Conservation (phyloP, 306 rosid genomes). For the Quercus agrifolia region DNA sequence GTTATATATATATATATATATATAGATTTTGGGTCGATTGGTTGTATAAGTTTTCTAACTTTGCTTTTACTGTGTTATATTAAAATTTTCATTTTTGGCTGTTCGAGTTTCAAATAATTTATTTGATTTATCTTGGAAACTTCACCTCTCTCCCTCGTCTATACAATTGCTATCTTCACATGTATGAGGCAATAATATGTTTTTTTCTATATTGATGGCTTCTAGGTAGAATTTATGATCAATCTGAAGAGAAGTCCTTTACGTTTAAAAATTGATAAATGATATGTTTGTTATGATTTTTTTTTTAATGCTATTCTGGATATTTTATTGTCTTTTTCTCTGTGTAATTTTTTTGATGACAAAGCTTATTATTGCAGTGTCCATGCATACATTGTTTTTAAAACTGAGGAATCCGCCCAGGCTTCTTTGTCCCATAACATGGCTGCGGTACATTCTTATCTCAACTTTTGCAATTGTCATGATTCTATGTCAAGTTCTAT, state of each 20-base stretch:
- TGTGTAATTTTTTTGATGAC: slow-evolving; percentile 12
- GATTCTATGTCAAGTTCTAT: neutral
- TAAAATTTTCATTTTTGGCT: neutral
- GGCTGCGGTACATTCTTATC: slow-evolving; percentile 63
- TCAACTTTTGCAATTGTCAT: neutral
- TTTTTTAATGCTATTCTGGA: neutral
- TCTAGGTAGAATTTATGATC: neutral
- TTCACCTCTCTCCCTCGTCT: neutral
- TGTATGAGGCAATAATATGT: neutral
- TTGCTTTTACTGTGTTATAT: neutral
- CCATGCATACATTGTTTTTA: slow-evolving; percentile 81
- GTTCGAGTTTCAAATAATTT: neutral
- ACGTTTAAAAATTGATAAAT: neutral
- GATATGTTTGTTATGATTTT: neutral
- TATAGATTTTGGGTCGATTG: neutral
- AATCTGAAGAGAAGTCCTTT: neutral
- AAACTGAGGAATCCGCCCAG: slow-evolving; percentile 66
- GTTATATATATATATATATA: neutral
- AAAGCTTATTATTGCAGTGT: slow-evolving; percentile 54
- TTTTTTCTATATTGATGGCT: neutral
- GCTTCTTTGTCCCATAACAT: slow-evolving; percentile 83
- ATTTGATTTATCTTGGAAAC: neutral
- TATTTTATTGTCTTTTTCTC: neutral
- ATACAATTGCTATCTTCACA: neutral
- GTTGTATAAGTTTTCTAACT: neutral